Base-by-base conservation (phyloP, 2,329 filamentous ascomycete species). In the Paraconiothyrium brasiliense region DNA sequence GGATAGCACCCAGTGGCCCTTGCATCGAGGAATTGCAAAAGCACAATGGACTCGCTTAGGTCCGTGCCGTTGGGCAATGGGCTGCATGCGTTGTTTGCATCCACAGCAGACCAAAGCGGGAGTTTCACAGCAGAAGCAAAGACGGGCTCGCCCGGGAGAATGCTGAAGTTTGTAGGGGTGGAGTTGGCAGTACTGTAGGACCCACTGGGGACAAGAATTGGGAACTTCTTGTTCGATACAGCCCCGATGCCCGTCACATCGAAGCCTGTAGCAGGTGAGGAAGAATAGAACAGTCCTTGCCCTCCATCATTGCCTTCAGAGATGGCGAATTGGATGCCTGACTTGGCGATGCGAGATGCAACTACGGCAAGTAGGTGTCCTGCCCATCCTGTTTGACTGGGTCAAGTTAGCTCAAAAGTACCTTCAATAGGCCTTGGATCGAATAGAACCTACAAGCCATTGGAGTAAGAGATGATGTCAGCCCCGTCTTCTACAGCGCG, bases 41-140 rank as follows among this genome's bases (percentile, higher is more conserved):
- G 56, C 3, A 89, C 87, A 41, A 91, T 84, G 54, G 84, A 80
- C 27, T 79, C 79, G 48, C 84, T 84, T 16, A 91, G 79, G 65
- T 89, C 84, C 1, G 87, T 87, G 61, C 81, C 78, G 14, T 77
- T 81, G 2, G 86, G 85, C 43, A 84, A 82, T 8, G 84, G 74
- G 1, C 80, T 71, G 69, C 89, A 90, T 11, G 79, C 86, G 63
- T 86, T 83, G 43, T 83, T 79, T 0, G 78, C 64, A 34, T 84
- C 79, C 1, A 80, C 79, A 14, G 82, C 81, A 44, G 74, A 76
- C 54, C 80, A 78, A 3, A 71, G 48, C 13, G 57, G 62, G 14
- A 70, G 62, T 22, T 61, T 67, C 8, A 57, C 54, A 7, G 72
- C 67, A 7, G 47, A 54, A 32, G 60, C 52, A 34, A 67, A 68